Base-by-base conservation (phyloP, 306 rosid species). In the Vigna hirtella region DNA sequence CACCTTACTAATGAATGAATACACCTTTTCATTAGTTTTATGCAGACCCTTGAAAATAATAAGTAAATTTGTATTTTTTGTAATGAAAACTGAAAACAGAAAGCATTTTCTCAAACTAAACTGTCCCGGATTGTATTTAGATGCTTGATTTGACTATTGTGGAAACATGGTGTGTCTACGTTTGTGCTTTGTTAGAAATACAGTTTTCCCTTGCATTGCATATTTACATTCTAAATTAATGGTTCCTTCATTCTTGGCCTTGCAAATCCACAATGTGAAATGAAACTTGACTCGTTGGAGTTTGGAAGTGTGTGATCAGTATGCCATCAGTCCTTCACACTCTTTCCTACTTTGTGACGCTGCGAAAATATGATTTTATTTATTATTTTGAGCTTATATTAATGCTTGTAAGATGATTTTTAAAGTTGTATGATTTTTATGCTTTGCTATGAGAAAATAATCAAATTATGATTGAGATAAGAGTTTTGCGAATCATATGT, bases 401-500 rank as follows among this genome's bases (percentile, higher is more conserved):
- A 20, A 20, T 20, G 22, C 22, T 20, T 20, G 22, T 20, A 20
- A 20, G 22, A 20, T 20, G 22, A 20, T 20, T 20, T 20, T 20
- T 20, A 20, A 20, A 20, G 22, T 20, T 57, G 22, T 66, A 9
- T 53, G 50, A 53, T 66, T 18, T 2, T 20, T 70, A n/a, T 62
- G 32, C 38, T 30, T 61, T 81, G 47, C n/a, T 16, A 13, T 38
- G 73, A 26, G 57, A 58, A 58, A 81, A 36, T 59, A 24, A 58
- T 81, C 57, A 51, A 51, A 28, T 9, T 61, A 12, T 17, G 83
- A 49, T 50, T 38, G 28, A 3, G 20, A 66, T 69, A 50, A 36
- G 34, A 11, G 34, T 56, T 43, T 43, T 69, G 42, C 68, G 53
- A 69, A 76, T 79, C 69, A 74, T 74, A 66, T 34, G 11, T 78